These are phyloP conservation scores for Phytophthora pinifolia DNA, from an alignment of 352 stramenopile genomes.

Conservation along the genomic window DNA sequence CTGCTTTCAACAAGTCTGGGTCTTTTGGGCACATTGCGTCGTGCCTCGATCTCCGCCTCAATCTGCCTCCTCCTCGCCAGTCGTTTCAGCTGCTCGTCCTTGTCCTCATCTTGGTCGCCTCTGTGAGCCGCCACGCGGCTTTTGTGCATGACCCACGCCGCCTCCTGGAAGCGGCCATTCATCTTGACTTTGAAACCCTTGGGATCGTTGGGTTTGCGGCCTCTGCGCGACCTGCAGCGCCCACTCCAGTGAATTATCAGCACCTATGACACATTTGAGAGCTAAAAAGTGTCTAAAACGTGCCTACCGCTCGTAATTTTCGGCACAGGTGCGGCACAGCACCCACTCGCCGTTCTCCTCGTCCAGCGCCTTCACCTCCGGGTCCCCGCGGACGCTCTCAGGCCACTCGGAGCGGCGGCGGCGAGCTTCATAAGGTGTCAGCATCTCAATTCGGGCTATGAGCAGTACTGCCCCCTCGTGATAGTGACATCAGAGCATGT, in stretches of 20 bases:
- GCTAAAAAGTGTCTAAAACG: not conserved
- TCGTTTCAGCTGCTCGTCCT: constrained; percentile 5
- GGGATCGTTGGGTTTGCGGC: constrained; percentile 61
- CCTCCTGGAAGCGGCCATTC: constrained; percentile 65
- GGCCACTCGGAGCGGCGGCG: constrained; percentile 54
- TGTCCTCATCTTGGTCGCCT: constrained; percentile 8
- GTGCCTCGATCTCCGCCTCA: constrained; percentile 14
- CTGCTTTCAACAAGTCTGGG: constrained; percentile 9
- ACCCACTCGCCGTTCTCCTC: constrained; percentile 66
- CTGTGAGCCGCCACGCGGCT: constrained; percentile 52
- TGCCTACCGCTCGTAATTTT: constrained; percentile 52
- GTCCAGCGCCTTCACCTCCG: constrained; percentile 54
- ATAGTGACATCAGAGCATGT: constrained; percentile 12
- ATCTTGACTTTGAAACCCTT: constrained; percentile 75
- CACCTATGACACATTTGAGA: not conserved
- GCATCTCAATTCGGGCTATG: constrained; percentile 10
- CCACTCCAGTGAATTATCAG: not conserved
- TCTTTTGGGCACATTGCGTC: constrained; percentile 12
- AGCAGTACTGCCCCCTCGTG: constrained; percentile 2
- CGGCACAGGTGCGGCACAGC: constrained; percentile 58
- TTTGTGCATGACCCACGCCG: constrained; percentile 72
- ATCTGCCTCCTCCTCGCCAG: constrained; percentile 10
- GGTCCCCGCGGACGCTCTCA: constrained; percentile 49
- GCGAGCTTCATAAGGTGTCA: constrained; percentile 42
- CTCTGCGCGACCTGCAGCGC: constrained; percentile 41